Conservation (phyloP, 2,329 filamentous ascomycete species). For the Graphilbum ipis-grandicollis region DNA sequence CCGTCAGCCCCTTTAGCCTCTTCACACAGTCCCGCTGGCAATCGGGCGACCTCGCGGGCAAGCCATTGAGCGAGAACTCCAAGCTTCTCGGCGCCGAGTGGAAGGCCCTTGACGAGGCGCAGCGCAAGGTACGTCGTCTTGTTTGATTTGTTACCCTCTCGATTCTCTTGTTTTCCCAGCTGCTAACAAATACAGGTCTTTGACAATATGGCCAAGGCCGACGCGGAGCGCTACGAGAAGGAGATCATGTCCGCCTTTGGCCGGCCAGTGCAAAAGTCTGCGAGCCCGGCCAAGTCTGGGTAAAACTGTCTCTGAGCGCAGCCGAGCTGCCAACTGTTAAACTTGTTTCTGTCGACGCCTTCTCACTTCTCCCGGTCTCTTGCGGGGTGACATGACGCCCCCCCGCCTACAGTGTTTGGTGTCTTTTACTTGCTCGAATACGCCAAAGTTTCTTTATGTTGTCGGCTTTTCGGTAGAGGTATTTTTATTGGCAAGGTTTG, state of each 20-base stretch:
- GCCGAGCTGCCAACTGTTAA: no score
- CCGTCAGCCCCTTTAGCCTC: constrained; percentile 15
- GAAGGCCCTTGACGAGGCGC: constrained; percentile 21
- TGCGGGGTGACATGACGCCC: no score
- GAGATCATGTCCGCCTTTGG: constrained; percentile 11
- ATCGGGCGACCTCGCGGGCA: constrained; percentile 11
- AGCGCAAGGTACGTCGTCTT: constrained; percentile 25
- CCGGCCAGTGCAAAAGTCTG: constrained; percentile 3
- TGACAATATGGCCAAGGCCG: constrained; percentile 14
- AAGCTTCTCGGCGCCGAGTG: constrained; percentile 19
- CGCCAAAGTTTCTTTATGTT: no score
- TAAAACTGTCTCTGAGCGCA: background rate
- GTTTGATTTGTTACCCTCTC: no score
- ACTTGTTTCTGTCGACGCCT: no score
- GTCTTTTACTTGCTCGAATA: no score
- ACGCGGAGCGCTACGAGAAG: constrained; percentile 15
- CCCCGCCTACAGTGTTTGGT: no score
- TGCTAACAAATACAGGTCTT: constrained; percentile 15
- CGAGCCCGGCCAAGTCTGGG: background rate
- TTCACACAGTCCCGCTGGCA: constrained; percentile 22
- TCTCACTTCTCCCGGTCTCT: no score
- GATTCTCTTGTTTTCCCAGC: background rate
- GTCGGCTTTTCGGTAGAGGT: no score
- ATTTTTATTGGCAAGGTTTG: no score
- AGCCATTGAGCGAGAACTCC: constrained; percentile 9